Evolutionary conservation across 257 asterid species (phyloP).

Genomic region (Avicennia marina): DNA sequence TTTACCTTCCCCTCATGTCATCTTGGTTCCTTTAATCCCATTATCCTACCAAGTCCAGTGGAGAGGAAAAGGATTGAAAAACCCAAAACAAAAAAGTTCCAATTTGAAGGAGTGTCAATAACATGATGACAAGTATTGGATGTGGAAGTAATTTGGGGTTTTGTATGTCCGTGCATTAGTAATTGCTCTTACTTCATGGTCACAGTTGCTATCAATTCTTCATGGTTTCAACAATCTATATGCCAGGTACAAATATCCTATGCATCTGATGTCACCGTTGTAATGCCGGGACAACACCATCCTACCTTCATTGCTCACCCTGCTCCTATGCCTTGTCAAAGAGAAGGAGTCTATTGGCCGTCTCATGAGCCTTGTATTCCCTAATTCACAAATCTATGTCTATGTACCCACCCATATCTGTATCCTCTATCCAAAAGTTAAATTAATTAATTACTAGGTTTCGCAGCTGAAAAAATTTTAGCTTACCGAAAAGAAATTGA

Average conservation of each 20-base stretch:
- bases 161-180: too few species aligned
- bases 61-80: too few species aligned
- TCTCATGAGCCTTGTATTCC: conserved; percentile 29
- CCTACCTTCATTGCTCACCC: conserved; percentile 88
- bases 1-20: neutral
- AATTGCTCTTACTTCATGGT: too few species aligned
- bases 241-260: conserved; percentile 41
- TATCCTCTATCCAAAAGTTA: neutral
- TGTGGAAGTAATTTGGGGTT: too few species aligned
- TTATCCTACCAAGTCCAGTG: too few species aligned
- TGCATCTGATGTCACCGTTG: conserved; percentile 58
- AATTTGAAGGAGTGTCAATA: too few species aligned
- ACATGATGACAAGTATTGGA: too few species aligned
- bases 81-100: too few species aligned
- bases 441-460: neutral
- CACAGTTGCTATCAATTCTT: too few species aligned
- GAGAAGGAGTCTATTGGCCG: conserved; percentile 68
- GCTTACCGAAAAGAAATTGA: neutral
- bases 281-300: conserved; percentile 83
- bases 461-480: neutral
- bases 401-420: neutral
- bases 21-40: too few species aligned
- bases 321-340: conserved; percentile 67
- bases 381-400: too few species aligned
- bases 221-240: neutral